phyloP scores from a whole-genome alignment of 2,329 filamentous ascomycete species.

The Tolypocladium guangdongense region DNA sequence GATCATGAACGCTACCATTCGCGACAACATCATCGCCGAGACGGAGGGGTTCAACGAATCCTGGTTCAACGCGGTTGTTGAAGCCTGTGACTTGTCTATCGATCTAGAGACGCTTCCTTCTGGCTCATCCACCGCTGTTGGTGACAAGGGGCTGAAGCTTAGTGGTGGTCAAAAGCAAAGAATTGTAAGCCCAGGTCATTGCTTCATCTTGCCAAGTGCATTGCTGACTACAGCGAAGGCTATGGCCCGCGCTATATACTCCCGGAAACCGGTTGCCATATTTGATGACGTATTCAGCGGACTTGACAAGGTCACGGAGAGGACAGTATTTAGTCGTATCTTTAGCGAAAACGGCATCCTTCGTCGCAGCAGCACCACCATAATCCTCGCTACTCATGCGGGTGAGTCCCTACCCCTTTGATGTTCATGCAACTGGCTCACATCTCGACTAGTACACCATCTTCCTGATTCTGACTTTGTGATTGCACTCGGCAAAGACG shows the following conservation, averaged over 20 bases:
- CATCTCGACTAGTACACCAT: slow-evolving; percentile 11
- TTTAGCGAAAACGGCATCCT: slow-evolving; percentile 25
- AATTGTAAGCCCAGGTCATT: no score
- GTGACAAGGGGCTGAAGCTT: slow-evolving; percentile 20
- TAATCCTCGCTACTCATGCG: slow-evolving; percentile 24
- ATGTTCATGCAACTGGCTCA: no score
- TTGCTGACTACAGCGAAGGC: no score
- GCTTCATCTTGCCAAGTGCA: no score
- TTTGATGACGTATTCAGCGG: slow-evolving; percentile 30
- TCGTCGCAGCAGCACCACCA: slow-evolving; percentile 14
- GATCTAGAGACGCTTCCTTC: slow-evolving; percentile 15
- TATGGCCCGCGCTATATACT: slow-evolving; percentile 22
- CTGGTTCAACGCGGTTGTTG: slow-evolving; percentile 20
- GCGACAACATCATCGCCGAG: slow-evolving; percentile 23
- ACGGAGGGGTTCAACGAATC: slow-evolving; percentile 15
- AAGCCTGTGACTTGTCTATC: slow-evolving; percentile 20
- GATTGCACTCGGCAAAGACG: slow-evolving; percentile 27
- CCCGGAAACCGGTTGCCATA: slow-evolving; percentile 20
- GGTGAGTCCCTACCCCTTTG: no score
- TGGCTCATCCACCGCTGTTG: slow-evolving; percentile 15
- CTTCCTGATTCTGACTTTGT: slow-evolving; percentile 32
- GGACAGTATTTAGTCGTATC: slow-evolving; percentile 26
- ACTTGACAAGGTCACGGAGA: slow-evolving; percentile 28
- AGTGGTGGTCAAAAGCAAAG: slow-evolving; percentile 25
- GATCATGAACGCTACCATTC: slow-evolving; percentile 22